Base-by-base conservation (phyloP, 345 rosid genomes). In the Lagerstroemia speciosa region DNA sequence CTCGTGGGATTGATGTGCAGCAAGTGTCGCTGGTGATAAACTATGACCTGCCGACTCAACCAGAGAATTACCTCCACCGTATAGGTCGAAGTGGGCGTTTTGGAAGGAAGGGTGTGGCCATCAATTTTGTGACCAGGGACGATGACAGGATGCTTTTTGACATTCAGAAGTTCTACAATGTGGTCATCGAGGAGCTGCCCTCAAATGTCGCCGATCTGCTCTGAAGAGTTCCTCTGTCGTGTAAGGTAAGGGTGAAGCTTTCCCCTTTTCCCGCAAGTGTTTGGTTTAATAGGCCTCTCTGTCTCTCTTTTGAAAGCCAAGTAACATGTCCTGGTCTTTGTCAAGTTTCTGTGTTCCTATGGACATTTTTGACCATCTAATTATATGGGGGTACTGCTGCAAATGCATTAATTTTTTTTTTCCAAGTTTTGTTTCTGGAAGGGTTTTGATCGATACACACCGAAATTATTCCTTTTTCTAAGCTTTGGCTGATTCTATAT, bases 141-240 rank as follows among this genome's bases (percentile, higher is more conserved):
- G 83, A 79, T 43, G 83, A 76, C 40, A 74, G 85, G 69, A 82
- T 82, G 85, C 73, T 82, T 67, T 76, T 53, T 31, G 85, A 82
- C 68, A 82, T 82, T 67, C 95, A 89, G 83, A 89, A 71, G 75
- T 89, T 89, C 69, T 88, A 86, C 74, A 88, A 83, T 32, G 91
- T 86, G 55, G 79, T 83, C 52, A 20, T 82, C 20, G 83, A 82
- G 78, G 85, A 82, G 79, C 79, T 82, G 71, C 85, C 85, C 17
- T 77, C 81, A 2, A 82, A 82, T 5, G 79, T 82, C 26, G 85
- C 85, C 27, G 85, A 82, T 67, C 81, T 82, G 69, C 85, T 82
- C 65, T 82, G 83, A 82, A 58, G 63, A 11, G 34, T 15, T 30
- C 63, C 2, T 10, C 34, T 58, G 33, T 30, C 27, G 11, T 14